Base-by-base conservation (phyloP, 345 rosid species). In the Garcia nutans region DNA sequence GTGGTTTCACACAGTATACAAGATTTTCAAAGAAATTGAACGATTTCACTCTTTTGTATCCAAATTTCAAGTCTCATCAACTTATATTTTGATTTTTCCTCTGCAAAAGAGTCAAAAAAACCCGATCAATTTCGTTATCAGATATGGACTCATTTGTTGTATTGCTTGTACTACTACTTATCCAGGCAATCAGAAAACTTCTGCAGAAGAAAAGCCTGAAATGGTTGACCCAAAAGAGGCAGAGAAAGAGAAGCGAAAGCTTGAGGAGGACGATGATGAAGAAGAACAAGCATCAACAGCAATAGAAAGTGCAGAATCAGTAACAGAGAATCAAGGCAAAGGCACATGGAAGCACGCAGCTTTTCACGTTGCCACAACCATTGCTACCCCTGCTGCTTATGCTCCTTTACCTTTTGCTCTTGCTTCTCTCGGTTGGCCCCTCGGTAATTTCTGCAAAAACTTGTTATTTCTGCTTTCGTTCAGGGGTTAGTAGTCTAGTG, bases 301-400 rank as follows among this genome's bases (percentile, higher is more conserved):
- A 70, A 8, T 19, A 42, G 24, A 47, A 65, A 31, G 16, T 23
- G 78, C 33, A 63, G 77, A 49, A 31, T 62, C 73, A 17, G 65
- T 44, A 56, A 37, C 33, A 12, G 45, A 12, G 4, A 55, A 69
- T 9, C 84, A 60, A 62, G 80, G 89, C 7, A 84, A 76, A 80
- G 89, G 87, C 19, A 84, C 87, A 24, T 84, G 91, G 91, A 88
- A 82, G 79, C 89, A 88, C 69, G 86, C 89, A 49, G 86, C 89
- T 65, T 84, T 87, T 70, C 90, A 87, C 62, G 86, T 85, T 22
- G 86, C 90, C 68, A 87, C 90, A 11, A 87, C 88, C 56, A 87
- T 87, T 15, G 91, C 87, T 16, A 84, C 86, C 26, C 91, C 87
- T 37, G 87, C 91, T 49, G 91, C 89, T 69, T 88, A 84, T 72